Evolutionary conservation across 129 eudicot species (phyloP), one percentile per base, ranked within the genome.

Genomic region (Artemisia tridentata): DNA sequence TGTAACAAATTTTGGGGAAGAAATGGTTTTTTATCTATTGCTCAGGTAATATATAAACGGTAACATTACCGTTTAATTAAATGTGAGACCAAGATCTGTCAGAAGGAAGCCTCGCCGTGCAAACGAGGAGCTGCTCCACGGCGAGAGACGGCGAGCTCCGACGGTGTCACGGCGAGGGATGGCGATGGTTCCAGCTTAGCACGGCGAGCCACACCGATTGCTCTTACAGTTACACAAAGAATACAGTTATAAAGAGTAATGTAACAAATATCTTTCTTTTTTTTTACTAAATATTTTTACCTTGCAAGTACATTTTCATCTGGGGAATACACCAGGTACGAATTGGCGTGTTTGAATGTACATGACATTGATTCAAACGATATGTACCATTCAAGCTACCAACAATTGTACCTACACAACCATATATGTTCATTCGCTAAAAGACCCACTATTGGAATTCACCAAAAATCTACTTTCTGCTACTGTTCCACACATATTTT

Each of bases 341-440:
- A 64, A 38, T 18, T 27, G 69, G 16, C 69, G 23, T 64, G 53
- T 43, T n/a, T 64, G 31, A 43, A 41, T 43, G 69, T 64, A 64
- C 15, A 43, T 45, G 46, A 64, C 15, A 64, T 64, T 64, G 31
- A 43, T 18, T 43, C 20, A 18, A 8, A 64, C 11, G 68, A 41
- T 34, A 13, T 31, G 25, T 23, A 63, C 67, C 67, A 15, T 45
- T 41, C 16, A 16, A 8, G 69, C 53, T 41, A n/a, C 53, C 52
- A 18, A 43, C 67, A 63, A 29, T 34, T 41, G 53, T 43, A 64
- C 52, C 50, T 10, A 1, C 4, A 64, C 16, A 64, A 19, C 52
- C 51, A 63, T 7, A 38, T 38, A 34, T 63, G 23, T 57, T 18
- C 7, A 54, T 15, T 25, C 17, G 7, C 11, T 29, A 29, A 29